Base-by-base conservation (phyloP, 805 yeast species). In the Schizosaccharomyces osmophilus region DNA sequence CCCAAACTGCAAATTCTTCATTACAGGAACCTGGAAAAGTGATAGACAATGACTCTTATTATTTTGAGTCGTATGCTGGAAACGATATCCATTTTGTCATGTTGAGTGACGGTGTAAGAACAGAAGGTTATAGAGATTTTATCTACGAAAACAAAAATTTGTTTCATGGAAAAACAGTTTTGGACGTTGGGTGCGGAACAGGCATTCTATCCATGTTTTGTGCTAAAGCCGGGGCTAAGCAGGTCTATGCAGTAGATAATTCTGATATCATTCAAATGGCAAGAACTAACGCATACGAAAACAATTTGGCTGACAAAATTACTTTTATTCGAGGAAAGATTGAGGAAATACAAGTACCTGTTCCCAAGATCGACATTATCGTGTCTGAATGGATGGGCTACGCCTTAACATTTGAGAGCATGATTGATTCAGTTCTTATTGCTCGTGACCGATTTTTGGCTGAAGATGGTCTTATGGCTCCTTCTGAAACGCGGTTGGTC, bases 311-410 rank as follows among this genome's bases (percentile, higher is more conserved):
- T 54, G 93, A 85, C 72, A 84, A 83, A 69, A 86, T 87, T 69
- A 86, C 95, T 36, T 73, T 86, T 62, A 72, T 87, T 61, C 82
- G 82, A 72, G 95, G 95, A 58, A 87, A 87, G 69, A 74, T 86
- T 68, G 95, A 86, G 73, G 95, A 86, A 68, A 85, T 87, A 62
- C 36, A 41, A 8, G 60, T 87, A 67, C 95, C 95, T 62, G 87
- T 79, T 64, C 79, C 80, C 62, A 75, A 82, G 68, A 95, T 86
- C 63, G 95, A 86, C 69, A 86, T 86, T 65, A 87, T 86, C 64
- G 81, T 86, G 65, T 80, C 86, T 65, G 95, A 86, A 73, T 86
- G 95, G 95, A 86, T 86, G 95, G 95, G 95, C 24, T 86, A 86
- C 70, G 87, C 86, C 69, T 73, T 86, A 65, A 75, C 87, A 64